phyloP scores from a whole-genome alignment of 176 grass and related monocot genomes.

The Bonia amplexicaulis region DNA sequence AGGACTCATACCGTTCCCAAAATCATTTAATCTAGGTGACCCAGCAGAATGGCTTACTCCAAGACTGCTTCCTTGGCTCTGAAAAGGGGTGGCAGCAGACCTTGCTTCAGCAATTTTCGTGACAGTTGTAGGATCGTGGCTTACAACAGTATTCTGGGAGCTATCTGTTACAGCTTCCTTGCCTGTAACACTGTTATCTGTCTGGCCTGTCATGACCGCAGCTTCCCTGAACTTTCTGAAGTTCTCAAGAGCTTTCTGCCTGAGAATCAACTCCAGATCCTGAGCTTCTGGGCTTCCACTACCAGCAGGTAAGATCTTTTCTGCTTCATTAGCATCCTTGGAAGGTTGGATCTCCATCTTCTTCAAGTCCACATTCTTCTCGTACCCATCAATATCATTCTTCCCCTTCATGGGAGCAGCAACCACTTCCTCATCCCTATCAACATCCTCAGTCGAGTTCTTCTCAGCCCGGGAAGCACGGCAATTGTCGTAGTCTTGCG shows the following conservation, averaged over 20 bases:
- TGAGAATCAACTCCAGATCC: constrained; percentile 73
- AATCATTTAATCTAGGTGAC: constrained; percentile 26
- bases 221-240: constrained; percentile 67
- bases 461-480: neutral
- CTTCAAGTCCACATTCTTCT: constrained; percentile 20
- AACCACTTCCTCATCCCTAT: neutral
- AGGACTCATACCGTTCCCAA: neutral
- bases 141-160: neutral
- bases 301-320: constrained; percentile 22
- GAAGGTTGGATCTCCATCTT: constrained; percentile 14
- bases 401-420: constrained; percentile 11
- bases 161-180: constrained; percentile 14
- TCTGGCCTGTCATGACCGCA: constrained; percentile 5
- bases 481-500: constrained; percentile 33
- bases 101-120: constrained; percentile 26
- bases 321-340: constrained; percentile 16
- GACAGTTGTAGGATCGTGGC: no score
- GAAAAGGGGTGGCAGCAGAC: neutral
- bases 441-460: neutral
- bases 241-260: constrained; percentile 86
- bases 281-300: constrained; percentile 28
- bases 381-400: neutral
- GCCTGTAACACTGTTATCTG: constrained; percentile 19
- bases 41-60: constrained; percentile 4
- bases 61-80: constrained; percentile 29